Base-by-base conservation (phyloP, 345 rosid genomes). In the Carallia brachiata region DNA sequence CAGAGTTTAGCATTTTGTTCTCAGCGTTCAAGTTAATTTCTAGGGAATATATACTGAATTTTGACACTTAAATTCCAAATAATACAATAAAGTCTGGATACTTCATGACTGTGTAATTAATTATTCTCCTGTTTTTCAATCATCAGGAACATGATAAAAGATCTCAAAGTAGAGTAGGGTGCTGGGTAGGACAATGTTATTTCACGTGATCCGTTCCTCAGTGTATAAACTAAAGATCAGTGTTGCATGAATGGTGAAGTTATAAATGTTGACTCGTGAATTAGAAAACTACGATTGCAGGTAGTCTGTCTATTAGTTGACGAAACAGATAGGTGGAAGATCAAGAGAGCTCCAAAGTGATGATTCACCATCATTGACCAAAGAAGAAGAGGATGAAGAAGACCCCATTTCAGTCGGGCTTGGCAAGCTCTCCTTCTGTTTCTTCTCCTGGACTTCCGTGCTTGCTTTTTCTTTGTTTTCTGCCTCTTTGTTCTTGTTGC, bases 261-360 rank as follows among this genome's bases (percentile, higher is more conserved):
- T 10, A 16, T 36, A 4, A 18, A 50, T 2, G 6, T 48, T 52
- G 47, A 66, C 60, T 57, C 18, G 17, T 55, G 8, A 34, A 54
- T 65, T 57, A 67, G 57, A 19, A 30, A 19, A 9, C 17, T 44
- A 19, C 4, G 9, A 18, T 34, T 27, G 32, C 47, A 61, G 52
- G 7, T 40, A 36, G 44, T 40, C 12, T 18, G 17, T 54, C 5
- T 32, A 59, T 74, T 69, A 86, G 81, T 77, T 85, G 48, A 87
- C 88, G 39, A 65, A 83, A 72, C 93, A 87, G 69, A 89, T 81
- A 13, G 88, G 82, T 36, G 84, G 88, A 18, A 84, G 89, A 78
- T 85, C 89, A 53, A 89, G 88, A 30, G 88, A 79, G 83, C 84
- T 87, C 86, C 94, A 89, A 27, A 86, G 73, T 28, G 72, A 73